Percentiles rank a stretch among this genome's conserved stretches.
phyloP scores from a whole-genome alignment of 2,329 filamentous ascomycete genomes.

The Sphaerulina populicola region DNA sequence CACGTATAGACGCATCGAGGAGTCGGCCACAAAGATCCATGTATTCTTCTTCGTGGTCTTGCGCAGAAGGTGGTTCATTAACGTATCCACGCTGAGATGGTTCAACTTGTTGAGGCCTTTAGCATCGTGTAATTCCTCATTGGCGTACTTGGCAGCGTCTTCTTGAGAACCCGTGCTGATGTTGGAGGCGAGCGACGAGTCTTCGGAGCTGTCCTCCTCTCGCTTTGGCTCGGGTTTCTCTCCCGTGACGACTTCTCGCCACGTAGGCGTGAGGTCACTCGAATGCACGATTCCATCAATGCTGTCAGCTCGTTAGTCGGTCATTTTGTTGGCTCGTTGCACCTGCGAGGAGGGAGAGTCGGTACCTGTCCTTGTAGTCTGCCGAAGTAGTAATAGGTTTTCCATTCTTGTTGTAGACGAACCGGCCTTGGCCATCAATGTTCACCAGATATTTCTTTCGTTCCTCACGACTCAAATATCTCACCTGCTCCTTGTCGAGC shows the following conservation, averaged over 20 bases:
- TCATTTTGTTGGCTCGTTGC: too few species aligned
- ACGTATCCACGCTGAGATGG: conserved; percentile 60
- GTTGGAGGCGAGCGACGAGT: conserved; percentile 29
- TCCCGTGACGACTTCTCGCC: conserved; percentile 33
- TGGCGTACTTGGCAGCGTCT: conserved; percentile 56
- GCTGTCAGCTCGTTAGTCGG: conserved; percentile 36
- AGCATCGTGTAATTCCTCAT: conserved; percentile 53
- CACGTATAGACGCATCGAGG: conserved; percentile 73
- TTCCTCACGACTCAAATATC: conserved; percentile 77
- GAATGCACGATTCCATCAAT: conserved; percentile 52
- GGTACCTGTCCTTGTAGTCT: conserved; percentile 56
- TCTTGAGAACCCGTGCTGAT: conserved; percentile 49
- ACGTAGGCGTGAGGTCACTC: conserved; percentile 39
- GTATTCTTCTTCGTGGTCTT: conserved; percentile 77
- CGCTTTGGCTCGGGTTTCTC: conserved; percentile 20
- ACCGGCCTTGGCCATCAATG: conserved; percentile 62
- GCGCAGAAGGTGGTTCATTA: conserved; percentile 70
- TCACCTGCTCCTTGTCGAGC: conserved; percentile 68
- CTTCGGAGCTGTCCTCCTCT: conserved; percentile 15
- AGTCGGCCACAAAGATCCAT: conserved; percentile 91
- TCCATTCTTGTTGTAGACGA: conserved; percentile 84
- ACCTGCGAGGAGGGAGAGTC: too few species aligned
- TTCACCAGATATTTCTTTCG: conserved; percentile 70
- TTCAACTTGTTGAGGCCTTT: conserved; percentile 55
- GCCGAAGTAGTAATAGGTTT: conserved; percentile 66